A percentile compares a stretch with the other conserved stretches of the same genome.
Conservation (phyloP, 805 yeast species). For the Kluyveromyces dobzhanskii region DNA sequence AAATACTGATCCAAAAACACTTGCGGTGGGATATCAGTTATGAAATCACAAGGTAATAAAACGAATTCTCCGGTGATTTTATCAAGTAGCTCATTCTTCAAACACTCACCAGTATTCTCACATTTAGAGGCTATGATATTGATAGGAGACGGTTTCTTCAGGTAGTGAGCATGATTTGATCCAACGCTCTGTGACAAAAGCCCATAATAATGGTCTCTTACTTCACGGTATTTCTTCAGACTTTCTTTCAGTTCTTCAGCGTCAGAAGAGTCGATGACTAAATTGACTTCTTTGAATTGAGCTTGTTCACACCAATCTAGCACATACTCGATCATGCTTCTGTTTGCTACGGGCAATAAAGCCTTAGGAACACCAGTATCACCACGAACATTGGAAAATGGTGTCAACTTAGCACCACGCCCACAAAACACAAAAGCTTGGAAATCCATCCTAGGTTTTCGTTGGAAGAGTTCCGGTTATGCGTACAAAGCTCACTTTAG, state of each 20-base stretch:
- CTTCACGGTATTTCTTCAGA: conserved; percentile 38
- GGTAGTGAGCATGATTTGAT: conserved; percentile 21
- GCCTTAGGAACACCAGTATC: conserved; percentile 74
- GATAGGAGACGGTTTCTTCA: conserved; percentile 31
- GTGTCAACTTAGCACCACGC: conserved; percentile 61
- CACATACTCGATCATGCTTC: conserved; percentile 80
- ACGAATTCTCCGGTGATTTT: conserved; percentile 48
- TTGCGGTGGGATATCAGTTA: conserved; percentile 89
- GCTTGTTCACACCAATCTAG: conserved; percentile 91
- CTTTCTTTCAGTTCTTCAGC: conserved; percentile 39
- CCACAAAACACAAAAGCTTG: conserved; percentile 92
- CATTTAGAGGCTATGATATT: conserved; percentile 38
- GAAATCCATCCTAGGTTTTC: conserved; percentile 83
- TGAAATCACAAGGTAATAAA: conserved; percentile 88
- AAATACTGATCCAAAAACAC: conserved; percentile 77
- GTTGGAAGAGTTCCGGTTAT: too few relatives aligned
- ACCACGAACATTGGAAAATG: conserved; percentile 51
- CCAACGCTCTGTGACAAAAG: conserved; percentile 18
- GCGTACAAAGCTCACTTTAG: too few relatives aligned
- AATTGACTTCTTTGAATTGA: conserved; percentile 59
- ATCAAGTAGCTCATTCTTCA: conserved; percentile 40
- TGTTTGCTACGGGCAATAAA: conserved; percentile 79
- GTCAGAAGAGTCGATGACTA: conserved; percentile 48
- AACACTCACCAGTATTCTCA: conserved; percentile 53
- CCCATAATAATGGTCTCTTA: conserved; percentile 30